Evolutionary conservation across 495 filamentous ascomycete genomes (phyloP).

Genomic region (Patellaria atrata): DNA sequence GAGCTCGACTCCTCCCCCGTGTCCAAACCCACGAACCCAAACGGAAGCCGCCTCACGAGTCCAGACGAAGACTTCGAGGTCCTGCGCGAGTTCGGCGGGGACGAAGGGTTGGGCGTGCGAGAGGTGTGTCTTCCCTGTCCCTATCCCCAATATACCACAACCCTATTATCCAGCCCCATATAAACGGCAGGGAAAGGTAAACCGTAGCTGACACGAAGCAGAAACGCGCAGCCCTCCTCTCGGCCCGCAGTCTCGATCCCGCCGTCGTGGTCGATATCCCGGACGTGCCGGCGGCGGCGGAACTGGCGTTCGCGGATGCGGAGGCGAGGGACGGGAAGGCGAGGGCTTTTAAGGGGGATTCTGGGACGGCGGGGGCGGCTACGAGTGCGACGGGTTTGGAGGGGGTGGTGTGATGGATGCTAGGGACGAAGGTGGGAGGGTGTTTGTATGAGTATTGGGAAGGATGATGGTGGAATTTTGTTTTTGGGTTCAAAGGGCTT

Average conservation of each 20-base stretch:
- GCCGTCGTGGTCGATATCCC: slow-evolving; percentile 28
- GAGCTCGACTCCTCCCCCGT: slow-evolving; percentile 24
- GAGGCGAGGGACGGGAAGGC: too few species aligned
- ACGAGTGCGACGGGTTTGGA: too few species aligned
- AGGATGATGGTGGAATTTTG: too few species aligned
- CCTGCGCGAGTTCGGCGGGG: slow-evolving; percentile 16
- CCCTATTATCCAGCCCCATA: too few species aligned
- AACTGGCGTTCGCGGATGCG: slow-evolving; percentile 22
- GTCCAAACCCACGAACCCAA: slow-evolving; percentile 6
- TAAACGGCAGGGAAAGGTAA: too few species aligned
- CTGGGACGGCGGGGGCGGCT: too few species aligned
- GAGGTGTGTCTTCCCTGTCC: slow-evolving; percentile 13
- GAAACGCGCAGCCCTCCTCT: slow-evolving; percentile 20
- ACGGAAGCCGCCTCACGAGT: slow-evolving; percentile 5
- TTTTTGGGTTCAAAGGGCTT: too few species aligned
- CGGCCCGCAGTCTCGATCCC: slow-evolving; percentile 20
- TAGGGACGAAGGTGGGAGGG: too few species aligned
- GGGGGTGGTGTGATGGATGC: too few species aligned
- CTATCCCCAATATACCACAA: not conserved
- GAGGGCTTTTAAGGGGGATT: too few species aligned
- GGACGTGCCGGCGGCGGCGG: slow-evolving; percentile 21
- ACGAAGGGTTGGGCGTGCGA: slow-evolving; percentile 9
- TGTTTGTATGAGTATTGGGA: too few species aligned
- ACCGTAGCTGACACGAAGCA: slow-evolving; percentile 5
- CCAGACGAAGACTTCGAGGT: slow-evolving; percentile 14